These are phyloP conservation scores for Isochrysis galbana DNA, from an alignment of 78 protist species.

Conservation along the genomic window DNA sequence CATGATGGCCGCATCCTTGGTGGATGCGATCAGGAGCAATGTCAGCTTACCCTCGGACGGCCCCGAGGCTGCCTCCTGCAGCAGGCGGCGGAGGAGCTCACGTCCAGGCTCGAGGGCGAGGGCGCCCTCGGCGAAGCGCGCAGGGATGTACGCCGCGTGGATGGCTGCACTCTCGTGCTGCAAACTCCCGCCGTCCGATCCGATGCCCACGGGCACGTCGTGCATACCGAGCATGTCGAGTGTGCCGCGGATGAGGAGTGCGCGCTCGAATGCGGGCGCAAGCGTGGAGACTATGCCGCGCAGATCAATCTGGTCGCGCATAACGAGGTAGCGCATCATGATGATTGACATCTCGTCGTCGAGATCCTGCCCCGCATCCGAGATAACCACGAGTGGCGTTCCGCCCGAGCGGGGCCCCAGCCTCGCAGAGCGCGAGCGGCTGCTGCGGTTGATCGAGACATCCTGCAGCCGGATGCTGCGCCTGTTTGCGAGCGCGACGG, in stretches of 20 bases:
- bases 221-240: conserved; percentile 5
- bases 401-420: too few relatives aligned
- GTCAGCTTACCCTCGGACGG: neutral
- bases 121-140: neutral
- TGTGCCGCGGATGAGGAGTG: conserved; percentile 13
- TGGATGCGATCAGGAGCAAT: neutral
- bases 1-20: too few relatives aligned
- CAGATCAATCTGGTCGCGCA: neutral
- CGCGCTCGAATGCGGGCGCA: neutral
- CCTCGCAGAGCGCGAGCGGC: too few relatives aligned
- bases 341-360: conserved; percentile 11
- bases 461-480: too few relatives aligned
- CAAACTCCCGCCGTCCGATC: neutral
- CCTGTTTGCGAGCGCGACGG: too few relatives aligned
- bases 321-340: neutral
- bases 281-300: neutral
- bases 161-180: neutral
- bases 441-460: too few relatives aligned
- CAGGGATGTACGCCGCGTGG: neutral
- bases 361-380: neutral
- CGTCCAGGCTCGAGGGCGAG: neutral
- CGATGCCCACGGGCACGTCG: neutral
- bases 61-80: neutral
- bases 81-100: neutral
- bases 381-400: neutral